Evolutionary conservation across 768 basidiomycete genomes (phyloP).

Genomic region (Naematelia encephala): DNA sequence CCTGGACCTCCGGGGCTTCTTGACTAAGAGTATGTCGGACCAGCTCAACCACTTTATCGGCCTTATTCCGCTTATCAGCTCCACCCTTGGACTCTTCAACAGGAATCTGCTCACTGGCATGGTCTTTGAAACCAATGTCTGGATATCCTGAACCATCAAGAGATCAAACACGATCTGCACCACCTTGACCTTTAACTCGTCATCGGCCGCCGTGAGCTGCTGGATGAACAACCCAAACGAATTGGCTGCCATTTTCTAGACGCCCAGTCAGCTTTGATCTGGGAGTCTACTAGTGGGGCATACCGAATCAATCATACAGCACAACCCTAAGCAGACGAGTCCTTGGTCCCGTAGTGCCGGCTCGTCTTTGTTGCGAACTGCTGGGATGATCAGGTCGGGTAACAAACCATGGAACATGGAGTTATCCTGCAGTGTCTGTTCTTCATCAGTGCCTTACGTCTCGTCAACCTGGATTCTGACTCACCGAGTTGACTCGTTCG

Average conservation of each 20-base stretch:
- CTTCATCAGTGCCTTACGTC: not conserved
- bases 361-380: slow-evolving; percentile 78
- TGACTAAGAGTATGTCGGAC: slow-evolving; percentile 62
- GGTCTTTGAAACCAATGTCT: slow-evolving; percentile 44
- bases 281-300: slow-evolving; percentile 6
- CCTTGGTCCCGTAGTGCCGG: slow-evolving; percentile 75
- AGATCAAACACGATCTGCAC: slow-evolving; percentile 81
- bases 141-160: slow-evolving; percentile 74
- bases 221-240: slow-evolving; percentile 77
- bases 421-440: slow-evolving; percentile 59
- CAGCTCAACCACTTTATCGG: slow-evolving; percentile 66
- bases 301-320: slow-evolving; percentile 68
- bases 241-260: slow-evolving; percentile 56
- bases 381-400: slow-evolving; percentile 83
- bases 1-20: slow-evolving; percentile 62
- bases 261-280: slow-evolving; percentile 13
- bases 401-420: slow-evolving; percentile 65
- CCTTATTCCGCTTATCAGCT: slow-evolving; percentile 20
- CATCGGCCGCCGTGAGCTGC: slow-evolving; percentile 66
- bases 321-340: slow-evolving; percentile 72
- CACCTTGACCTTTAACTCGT: slow-evolving; percentile 65
- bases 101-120: slow-evolving; percentile 37
- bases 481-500: slow-evolving; percentile 77
- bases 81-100: not conserved
- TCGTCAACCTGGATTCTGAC: slow-evolving; percentile 37